phyloP scores from a whole-genome alignment of 805 yeast genomes.

The Scheffersomyces lignosus region DNA sequence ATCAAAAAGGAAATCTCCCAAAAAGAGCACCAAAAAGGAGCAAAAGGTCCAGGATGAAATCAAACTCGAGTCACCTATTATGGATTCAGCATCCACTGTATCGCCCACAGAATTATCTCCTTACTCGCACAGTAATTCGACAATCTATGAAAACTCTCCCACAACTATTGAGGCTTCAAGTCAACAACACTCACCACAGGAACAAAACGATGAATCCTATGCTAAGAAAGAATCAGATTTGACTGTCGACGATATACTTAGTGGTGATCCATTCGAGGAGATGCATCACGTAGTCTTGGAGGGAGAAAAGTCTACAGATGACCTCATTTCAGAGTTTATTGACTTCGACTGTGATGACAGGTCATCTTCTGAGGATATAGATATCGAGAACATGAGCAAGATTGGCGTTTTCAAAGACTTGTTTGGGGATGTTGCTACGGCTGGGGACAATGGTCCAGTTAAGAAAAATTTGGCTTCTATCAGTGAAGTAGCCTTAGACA shows the following conservation, averaged over 20 bases:
- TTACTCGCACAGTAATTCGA: constrained; percentile 2
- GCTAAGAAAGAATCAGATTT: constrained; percentile 3
- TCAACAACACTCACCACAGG: constrained; percentile 5
- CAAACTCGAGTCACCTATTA: background rate
- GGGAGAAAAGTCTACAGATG: background rate
- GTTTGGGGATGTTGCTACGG: background rate
- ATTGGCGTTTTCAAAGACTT: constrained; percentile 7
- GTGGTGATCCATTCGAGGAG: constrained; percentile 10
- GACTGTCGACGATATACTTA: constrained; percentile 11
- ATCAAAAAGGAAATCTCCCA: background rate
- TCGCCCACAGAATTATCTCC: background rate
- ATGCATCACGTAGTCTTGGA: background rate
- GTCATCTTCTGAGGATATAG: constrained; percentile 8
- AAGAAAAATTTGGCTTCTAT: background rate
- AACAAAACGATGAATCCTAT: background rate
- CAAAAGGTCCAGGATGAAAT: background rate
- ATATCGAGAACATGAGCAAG: constrained; percentile 1
- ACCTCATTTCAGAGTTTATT: constrained; percentile 2
- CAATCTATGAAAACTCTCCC: constrained; percentile 8
- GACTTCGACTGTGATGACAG: constrained; percentile 3
- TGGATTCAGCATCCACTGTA: background rate
- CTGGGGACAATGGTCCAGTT: background rate
- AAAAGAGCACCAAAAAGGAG: background rate
- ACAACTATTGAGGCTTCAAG: constrained; percentile 13
- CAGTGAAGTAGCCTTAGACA: background rate